Conservation (phyloP, 805 yeast genomes). For the Hanseniaspora nectarophila region DNA sequence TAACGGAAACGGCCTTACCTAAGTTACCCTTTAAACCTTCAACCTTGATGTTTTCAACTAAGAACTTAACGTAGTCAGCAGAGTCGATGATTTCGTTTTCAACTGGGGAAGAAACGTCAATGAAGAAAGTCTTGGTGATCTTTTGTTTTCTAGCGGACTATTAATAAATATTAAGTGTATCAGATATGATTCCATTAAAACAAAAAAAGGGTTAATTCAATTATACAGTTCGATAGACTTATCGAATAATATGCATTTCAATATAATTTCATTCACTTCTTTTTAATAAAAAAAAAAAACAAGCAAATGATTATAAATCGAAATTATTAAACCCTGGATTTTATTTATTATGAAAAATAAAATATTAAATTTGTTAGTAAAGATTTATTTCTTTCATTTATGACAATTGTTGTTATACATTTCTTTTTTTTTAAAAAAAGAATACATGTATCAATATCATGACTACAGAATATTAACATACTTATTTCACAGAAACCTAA, state of each 20-base stretch:
- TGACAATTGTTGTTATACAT: neutral
- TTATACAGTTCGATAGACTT: conserved; percentile 10
- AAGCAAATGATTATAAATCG: neutral
- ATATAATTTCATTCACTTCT: neutral
- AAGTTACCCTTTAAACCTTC: conserved; percentile 94
- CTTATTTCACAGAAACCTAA: neutral
- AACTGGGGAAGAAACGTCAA: conserved; percentile 94
- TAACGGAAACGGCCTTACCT: conserved; percentile 84
- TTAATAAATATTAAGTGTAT: conserved; percentile 38
- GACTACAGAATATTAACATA: neutral
- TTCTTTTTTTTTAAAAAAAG: neutral
- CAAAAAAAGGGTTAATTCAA: conserved; percentile 28
- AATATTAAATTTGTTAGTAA: neutral
- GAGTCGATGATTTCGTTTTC: conserved; percentile 97
- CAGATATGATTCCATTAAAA: neutral
- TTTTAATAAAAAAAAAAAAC: neutral
- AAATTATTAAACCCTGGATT: neutral
- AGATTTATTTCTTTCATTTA: neutral
- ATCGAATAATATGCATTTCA: neutral
- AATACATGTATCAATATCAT: neutral
- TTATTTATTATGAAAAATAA: neutral
- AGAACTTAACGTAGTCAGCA: conserved; percentile 93
- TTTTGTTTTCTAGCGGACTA: conserved; percentile 77
- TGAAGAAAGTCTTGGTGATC: conserved; percentile 78
- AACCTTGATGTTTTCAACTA: conserved; percentile 97